phyloP scores from a whole-genome alignment of 129 eudicot genomes.

The Tanacetum coccineum region DNA sequence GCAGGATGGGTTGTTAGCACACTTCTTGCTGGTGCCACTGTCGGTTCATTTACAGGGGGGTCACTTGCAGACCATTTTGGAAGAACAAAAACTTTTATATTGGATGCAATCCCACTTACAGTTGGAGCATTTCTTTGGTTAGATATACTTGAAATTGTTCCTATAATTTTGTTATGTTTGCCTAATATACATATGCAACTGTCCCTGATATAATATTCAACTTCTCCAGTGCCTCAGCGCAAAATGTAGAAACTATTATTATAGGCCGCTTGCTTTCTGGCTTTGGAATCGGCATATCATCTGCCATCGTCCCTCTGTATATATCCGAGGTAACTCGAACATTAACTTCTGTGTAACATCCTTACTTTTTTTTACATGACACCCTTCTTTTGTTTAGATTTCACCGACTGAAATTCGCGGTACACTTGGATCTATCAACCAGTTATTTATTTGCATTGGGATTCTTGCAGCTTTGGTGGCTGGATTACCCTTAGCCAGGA shows the following conservation, averaged over 20 bases:
- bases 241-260: slow-evolving; percentile 65
- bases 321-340: slow-evolving; percentile 74
- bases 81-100: slow-evolving; percentile 66
- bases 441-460: slow-evolving; percentile 83
- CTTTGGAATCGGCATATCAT: slow-evolving; percentile 92
- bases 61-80: slow-evolving; percentile 89
- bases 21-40: slow-evolving; percentile 94
- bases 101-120: slow-evolving; percentile 90
- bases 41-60: slow-evolving; percentile 96
- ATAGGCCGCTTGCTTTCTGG: slow-evolving; percentile 90
- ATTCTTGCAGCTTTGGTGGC: slow-evolving; percentile 89
- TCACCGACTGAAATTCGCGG: slow-evolving; percentile 98
- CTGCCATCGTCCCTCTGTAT: slow-evolving; percentile 93
- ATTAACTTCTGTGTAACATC: background rate
- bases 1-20: slow-evolving; percentile 94
- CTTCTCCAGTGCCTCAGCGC: slow-evolving; percentile 66
- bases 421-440: slow-evolving; percentile 95
- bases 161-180: background rate
- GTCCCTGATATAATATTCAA: slow-evolving; percentile 15
- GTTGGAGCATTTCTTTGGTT: slow-evolving; percentile 91
- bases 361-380: slow-evolving; percentile 11
- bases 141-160: slow-evolving; percentile 19
- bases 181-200: background rate
- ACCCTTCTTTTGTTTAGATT: slow-evolving; percentile 44
- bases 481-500: slow-evolving; percentile 76